These are phyloP conservation scores for Ganoderma meredithae DNA, from an alignment of 1,284 basidiomycete species.

Conservation along the genomic window DNA sequence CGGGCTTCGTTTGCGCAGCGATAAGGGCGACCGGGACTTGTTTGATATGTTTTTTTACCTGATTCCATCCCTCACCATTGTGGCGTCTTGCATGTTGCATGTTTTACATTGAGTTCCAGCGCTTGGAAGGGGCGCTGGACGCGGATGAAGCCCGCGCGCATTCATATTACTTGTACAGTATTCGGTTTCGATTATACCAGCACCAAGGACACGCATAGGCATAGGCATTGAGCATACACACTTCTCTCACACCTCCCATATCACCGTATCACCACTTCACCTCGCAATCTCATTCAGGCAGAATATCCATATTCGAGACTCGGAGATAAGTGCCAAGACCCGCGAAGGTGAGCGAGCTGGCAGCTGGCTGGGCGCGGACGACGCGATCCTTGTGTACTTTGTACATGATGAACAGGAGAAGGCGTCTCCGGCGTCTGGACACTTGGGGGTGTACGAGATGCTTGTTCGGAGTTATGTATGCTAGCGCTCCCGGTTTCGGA, in stretches of 20 bases:
- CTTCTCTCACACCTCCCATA: background rate
- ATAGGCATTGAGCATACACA: conserved; percentile 6
- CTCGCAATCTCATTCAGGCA: background rate
- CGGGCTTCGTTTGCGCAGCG: background rate
- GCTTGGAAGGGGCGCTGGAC: background rate
- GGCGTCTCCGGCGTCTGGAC: background rate
- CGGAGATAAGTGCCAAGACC: background rate
- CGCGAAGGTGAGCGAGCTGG: background rate
- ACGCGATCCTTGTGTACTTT: background rate
- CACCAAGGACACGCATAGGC: conserved; percentile 8
- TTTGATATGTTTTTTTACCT: conserved; percentile 4
- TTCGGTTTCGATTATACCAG: conserved; percentile 3
- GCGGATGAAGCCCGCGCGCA: background rate
- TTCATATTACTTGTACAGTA: conserved; percentile 6
- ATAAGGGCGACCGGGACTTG: background rate
- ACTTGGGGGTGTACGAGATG: background rate
- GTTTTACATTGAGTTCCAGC: background rate
- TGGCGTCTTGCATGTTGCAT: conserved; percentile 4
- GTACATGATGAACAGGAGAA: background rate
- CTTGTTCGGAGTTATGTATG: background rate
- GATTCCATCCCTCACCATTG: background rate
- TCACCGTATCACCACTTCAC: background rate
- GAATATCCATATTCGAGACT: background rate
- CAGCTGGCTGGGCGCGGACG: background rate
- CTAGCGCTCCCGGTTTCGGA: background rate